Base-by-base conservation (phyloP, 805 yeast genomes). In the Ogataea parapolymorpha region DNA sequence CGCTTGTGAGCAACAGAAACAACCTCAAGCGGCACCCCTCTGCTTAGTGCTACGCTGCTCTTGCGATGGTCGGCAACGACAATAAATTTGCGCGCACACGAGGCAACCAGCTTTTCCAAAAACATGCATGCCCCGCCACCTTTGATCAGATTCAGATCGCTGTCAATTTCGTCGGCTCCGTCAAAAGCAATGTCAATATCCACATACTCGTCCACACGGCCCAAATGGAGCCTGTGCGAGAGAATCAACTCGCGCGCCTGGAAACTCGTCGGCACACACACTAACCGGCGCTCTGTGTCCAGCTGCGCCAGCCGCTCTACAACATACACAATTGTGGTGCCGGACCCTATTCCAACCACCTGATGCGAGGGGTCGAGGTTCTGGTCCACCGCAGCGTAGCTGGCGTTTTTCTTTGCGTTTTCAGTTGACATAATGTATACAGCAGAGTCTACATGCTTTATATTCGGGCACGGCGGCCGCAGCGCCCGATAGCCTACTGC, bases 71-170 rank as follows among this genome's bases (percentile, higher is more conserved):
- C 99, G 3, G 98, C 99, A 35, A 93, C 96, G n/a, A 90, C 74
- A 17, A 93, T 70, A 58, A 91, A 89, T 53, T 72, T 77, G 42
- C 75, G 68, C 2, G 96, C 79, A 43, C 86, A 77, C 40, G 78
- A 74, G n/a, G 96, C 96, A 10, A 93, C 96, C 41, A 93, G 72
- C 66, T 93, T 93, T 63, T 93, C 99, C 67, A 90, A 98, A 67
- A 93, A 83, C 46, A 89, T 71, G 63, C 99, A 93, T 2, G 97
- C 99, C 24, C 99, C 99, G 34, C 99, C 99, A 51, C 99, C 99
- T 66, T 93, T 93, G 62, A 93, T 93, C 55, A 90, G 80, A 61
- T 90, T 87, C 53, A 93, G 72, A 15, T 71, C 59, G 2, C 75
- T 58, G 63, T 91, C 98, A 41, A 90, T 90, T 65, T 93, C 99